Conservation (phyloP, 306 rosid species). For the Aeschynomene evenia region DNA sequence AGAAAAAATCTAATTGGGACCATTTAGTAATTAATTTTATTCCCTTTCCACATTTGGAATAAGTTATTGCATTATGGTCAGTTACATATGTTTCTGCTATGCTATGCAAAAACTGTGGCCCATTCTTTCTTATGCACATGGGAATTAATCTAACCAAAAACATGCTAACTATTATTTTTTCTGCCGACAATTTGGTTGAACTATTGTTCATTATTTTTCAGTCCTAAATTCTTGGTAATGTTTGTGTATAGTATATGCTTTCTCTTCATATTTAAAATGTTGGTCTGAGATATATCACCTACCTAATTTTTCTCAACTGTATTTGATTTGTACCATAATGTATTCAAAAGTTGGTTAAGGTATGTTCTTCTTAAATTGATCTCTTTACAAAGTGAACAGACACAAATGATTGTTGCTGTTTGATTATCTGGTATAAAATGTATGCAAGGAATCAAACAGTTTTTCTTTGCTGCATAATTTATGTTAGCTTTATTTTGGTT, state of each 20-base stretch:
- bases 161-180: conserved; percentile 12
- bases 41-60: not conserved
- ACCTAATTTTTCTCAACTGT: not conserved
- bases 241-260: not conserved
- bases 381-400: not conserved
- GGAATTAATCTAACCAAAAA: not conserved
- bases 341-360: not conserved
- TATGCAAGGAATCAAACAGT: not conserved
- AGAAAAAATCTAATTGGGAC: conserved; percentile 11
- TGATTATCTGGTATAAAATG: not conserved
- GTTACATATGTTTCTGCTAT: not conserved
- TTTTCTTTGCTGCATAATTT: not conserved
- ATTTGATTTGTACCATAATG: not conserved
- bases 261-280: not conserved
- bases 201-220: conserved; percentile 8
- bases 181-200: conserved; percentile 44
- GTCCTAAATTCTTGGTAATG: not conserved
- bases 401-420: not conserved
- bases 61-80: not conserved
- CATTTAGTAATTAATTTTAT: not conserved
- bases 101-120: conserved; percentile 18
- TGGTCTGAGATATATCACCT: not conserved
- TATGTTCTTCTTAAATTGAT: not conserved
- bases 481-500: not conserved
- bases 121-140: conserved; percentile 43